Percentiles rank a stretch among this genome's conserved stretches.
Evolutionary conservation across 169 alveolate species (phyloP).

Genomic region (Plasmodium ovale): DNA sequence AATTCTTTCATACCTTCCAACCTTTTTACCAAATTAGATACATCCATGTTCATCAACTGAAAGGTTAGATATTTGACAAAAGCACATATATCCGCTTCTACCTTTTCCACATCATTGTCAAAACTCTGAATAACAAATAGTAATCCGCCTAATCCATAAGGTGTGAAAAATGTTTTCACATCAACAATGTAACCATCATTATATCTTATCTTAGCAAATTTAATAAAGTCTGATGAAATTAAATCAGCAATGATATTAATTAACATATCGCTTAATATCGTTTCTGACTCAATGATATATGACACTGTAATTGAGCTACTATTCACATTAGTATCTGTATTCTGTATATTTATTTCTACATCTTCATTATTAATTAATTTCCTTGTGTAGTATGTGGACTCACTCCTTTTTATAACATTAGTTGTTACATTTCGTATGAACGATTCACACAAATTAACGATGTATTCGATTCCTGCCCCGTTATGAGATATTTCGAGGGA

Average conservation of each 20-base stretch:
- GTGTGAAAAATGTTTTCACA: constrained; percentile 58
- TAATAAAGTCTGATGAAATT: constrained; percentile 65
- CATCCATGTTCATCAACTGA: constrained; percentile 41
- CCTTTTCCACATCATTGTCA: constrained; percentile 57
- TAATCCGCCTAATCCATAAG: constrained; percentile 60
- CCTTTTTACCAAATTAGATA: constrained; percentile 34
- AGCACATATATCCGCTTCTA: constrained; percentile 56
- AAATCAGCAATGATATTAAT: constrained; percentile 63
- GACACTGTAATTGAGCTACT: constrained; percentile 55
- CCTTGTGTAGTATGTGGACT: constrained; percentile 61
- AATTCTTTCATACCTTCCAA: constrained; percentile 46
- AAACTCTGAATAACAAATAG: constrained; percentile 67
- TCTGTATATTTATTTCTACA: constrained; percentile 40
- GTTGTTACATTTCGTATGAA: constrained; percentile 59
- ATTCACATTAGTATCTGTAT: not conserved
- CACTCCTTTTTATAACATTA: constrained; percentile 51
- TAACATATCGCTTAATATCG: constrained; percentile 34
- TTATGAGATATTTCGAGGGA: constrained; percentile 51
- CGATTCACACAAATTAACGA: constrained; percentile 35
- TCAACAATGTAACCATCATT: constrained; percentile 63
- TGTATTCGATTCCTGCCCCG: constrained; percentile 55
- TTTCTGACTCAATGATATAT: constrained; percentile 68
- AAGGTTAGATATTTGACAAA: constrained; percentile 56
- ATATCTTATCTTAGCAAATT: constrained; percentile 41
- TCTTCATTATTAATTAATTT: constrained; percentile 64